A percentile compares a stretch with the other conserved stretches of the same genome.
These are phyloP conservation scores for Lichtheimia ramosa DNA, from an alignment of 371 early-diverging fungal species.

Conservation along the genomic window DNA sequence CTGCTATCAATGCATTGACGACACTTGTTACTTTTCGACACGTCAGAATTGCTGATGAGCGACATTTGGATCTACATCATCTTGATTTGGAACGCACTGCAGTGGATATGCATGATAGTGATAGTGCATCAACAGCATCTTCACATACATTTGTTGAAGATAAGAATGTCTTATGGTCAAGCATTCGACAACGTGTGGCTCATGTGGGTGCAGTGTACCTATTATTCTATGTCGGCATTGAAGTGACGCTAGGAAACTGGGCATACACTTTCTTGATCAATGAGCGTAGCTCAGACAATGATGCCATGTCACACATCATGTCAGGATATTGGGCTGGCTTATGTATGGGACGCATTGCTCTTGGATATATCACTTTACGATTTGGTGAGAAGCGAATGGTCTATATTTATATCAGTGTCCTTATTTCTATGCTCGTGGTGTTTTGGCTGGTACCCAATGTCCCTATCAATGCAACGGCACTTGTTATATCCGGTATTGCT, in stretches of 20 bases:
- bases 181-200: conserved; percentile 11
- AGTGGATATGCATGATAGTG: neutral
- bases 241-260: conserved; percentile 27
- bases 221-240: conserved; percentile 26
- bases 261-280: conserved; percentile 23
- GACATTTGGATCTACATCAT: too few species aligned
- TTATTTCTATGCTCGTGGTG: conserved; percentile 10
- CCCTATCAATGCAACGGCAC: conserved; percentile 10
- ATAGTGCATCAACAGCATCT: too few species aligned
- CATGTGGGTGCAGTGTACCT: conserved; percentile 21
- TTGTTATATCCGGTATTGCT: conserved; percentile 19
- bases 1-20: conserved; percentile 8
- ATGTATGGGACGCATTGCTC: conserved; percentile 15
- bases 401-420: conserved; percentile 12
- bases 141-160: too few species aligned
- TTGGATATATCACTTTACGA: conserved; percentile 19
- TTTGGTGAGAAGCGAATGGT: conserved; percentile 31
- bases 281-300: conserved; percentile 14
- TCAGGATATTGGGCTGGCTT: conserved; percentile 27
- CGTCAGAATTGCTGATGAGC: conserved; percentile 2
- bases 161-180: too few species aligned
- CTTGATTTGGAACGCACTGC: neutral
- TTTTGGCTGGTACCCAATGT: conserved; percentile 18
- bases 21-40: conserved; percentile 2
- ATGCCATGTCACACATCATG: conserved; percentile 17